phyloP scores from a whole-genome alignment of 257 asterid genomes.

The Solanum appendiculatum region DNA sequence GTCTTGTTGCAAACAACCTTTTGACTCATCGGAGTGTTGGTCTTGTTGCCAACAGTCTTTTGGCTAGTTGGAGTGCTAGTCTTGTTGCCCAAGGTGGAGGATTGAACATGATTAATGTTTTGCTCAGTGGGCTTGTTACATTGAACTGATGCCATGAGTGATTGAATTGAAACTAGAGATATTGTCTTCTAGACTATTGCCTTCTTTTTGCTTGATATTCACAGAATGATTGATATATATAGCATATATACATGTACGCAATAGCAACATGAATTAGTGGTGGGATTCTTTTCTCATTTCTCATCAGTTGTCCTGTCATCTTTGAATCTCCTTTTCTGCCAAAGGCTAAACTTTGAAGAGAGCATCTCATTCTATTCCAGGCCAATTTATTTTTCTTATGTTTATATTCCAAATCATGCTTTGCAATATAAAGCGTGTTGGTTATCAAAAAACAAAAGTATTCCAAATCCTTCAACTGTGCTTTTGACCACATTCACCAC shows the following conservation, averaged over 20 bases:
- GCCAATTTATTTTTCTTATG: neutral
- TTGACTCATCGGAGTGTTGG: neutral
- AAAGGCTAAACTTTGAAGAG: conserved; percentile 3
- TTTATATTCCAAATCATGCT: neutral
- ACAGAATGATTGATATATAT: neutral
- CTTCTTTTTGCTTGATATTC: neutral
- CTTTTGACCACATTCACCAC: neutral
- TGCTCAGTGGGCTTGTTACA: neutral
- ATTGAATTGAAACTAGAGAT: neutral
- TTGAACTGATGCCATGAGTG: conserved; percentile 2
- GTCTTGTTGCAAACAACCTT: neutral
- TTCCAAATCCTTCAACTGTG: neutral
- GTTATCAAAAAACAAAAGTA: neutral
- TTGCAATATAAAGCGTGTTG: neutral
- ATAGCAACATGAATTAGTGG: neutral
- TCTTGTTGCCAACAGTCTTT: neutral
- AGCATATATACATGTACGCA: neutral
- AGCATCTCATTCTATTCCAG: conserved; percentile 3
- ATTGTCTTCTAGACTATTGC: neutral
- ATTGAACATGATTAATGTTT: neutral
- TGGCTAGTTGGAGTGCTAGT: neutral
- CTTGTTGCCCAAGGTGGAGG: neutral
- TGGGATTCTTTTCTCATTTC: neutral
- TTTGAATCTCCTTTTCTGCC: conserved; percentile 6
- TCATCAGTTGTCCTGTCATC: neutral